phyloP scores from a whole-genome alignment of 345 rosid species.

The Arabis alpina region DNA sequence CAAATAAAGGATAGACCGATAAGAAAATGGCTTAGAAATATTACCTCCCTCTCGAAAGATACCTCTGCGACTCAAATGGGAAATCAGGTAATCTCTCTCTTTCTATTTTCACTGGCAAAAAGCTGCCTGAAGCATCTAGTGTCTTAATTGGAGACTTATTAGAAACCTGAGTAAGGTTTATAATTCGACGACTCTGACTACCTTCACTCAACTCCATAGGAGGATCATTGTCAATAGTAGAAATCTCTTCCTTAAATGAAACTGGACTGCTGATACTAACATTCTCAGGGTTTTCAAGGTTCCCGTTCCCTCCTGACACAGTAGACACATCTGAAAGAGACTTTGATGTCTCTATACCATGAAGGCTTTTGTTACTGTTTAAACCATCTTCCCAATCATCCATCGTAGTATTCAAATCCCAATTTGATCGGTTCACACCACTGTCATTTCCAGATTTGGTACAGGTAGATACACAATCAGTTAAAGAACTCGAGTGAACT shows the following conservation, averaged over 20 bases:
- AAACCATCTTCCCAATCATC: constrained; percentile 74
- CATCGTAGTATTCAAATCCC: constrained; percentile 91
- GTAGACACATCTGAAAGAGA: constrained; percentile 39
- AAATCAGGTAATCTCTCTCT: constrained; percentile 67
- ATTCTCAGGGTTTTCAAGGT: constrained; percentile 39
- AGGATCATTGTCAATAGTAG: constrained; percentile 47
- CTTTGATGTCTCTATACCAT: constrained; percentile 45
- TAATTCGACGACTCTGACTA: constrained; percentile 55
- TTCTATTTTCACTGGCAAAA: constrained; percentile 47
- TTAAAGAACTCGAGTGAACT: constrained; percentile 39
- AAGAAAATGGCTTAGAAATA: constrained; percentile 38
- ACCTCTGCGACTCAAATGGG: constrained; percentile 54
- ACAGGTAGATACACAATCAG: constrained; percentile 34
- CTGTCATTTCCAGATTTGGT: constrained; percentile 34
- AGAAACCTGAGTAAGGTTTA: constrained; percentile 59
- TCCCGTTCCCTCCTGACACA: constrained; percentile 37
- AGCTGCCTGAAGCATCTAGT: constrained; percentile 53
- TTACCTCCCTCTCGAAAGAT: constrained; percentile 78
- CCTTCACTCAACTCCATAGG: constrained; percentile 54
- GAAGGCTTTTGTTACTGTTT: constrained; percentile 41
- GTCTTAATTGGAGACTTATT: constrained; percentile 51
- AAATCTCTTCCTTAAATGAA: constrained; percentile 48
- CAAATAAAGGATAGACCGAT: constrained; percentile 3
- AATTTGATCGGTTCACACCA: constrained; percentile 60
- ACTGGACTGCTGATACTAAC: constrained; percentile 47